Evolutionary conservation across 2,329 filamentous ascomycete genomes (phyloP).

Genomic region (Colletotrichum tropicicola): DNA sequence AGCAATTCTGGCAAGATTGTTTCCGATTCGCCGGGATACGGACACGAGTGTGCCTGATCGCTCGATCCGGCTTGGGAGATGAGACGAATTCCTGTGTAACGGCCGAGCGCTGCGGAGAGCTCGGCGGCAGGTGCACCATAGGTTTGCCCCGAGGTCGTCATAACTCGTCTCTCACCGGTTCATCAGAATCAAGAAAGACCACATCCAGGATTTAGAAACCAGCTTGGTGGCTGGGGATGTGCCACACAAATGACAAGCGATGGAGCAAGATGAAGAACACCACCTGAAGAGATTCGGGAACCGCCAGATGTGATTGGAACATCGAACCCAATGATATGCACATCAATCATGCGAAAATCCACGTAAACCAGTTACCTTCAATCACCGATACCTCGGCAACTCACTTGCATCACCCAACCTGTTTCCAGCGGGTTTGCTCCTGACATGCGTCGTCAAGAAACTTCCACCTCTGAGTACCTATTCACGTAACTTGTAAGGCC

Average conservation of each 20-base stretch:
- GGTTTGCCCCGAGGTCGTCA: background rate
- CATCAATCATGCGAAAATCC: no score
- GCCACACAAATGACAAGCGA: background rate
- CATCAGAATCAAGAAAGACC: background rate
- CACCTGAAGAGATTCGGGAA: no score
- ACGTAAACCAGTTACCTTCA: no score
- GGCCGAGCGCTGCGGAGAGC: background rate
- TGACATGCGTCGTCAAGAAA: no score
- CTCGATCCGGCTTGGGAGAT: background rate
- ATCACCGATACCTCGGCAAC: no score
- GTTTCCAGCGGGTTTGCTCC: no score
- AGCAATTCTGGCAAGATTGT: background rate
- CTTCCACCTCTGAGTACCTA: no score
- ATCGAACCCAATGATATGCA: no score
- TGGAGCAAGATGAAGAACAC: background rate
- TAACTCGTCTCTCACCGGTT: background rate
- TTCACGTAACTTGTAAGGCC: no score
- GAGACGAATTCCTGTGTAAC: background rate
- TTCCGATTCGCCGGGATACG: background rate
- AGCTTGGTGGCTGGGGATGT: background rate
- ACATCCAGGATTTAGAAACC: background rate
- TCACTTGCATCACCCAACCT: no score
- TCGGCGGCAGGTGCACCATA: background rate
- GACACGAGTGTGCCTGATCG: background rate
- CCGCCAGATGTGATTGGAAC: no score